phyloP scores from a whole-genome alignment of 306 rosid genomes.

The Heteromeles arbutifolia region DNA sequence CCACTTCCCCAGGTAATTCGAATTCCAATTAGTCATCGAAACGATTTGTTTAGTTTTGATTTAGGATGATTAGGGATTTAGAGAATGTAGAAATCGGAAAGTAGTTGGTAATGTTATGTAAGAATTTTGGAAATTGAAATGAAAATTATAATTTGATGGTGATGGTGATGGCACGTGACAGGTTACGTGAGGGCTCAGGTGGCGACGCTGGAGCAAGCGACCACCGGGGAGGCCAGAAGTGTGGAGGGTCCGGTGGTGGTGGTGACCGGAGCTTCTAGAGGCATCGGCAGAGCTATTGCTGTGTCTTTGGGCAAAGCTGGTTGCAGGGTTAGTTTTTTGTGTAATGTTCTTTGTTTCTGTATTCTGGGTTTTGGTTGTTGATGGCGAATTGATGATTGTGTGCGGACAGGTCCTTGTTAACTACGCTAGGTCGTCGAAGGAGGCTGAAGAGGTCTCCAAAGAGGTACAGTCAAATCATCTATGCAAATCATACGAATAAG shows the following conservation, averaged over 20 bases:
- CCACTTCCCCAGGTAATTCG: constrained; percentile 39
- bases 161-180: constrained; percentile 15
- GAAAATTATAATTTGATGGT: neutral
- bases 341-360: neutral
- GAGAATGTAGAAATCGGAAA: neutral
- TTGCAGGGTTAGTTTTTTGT: constrained; percentile 57
- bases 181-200: constrained; percentile 74
- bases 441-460: constrained; percentile 87
- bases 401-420: constrained; percentile 68
- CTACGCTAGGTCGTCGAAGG: constrained; percentile 90
- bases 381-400: neutral
- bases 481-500: neutral
- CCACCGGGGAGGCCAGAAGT: constrained; percentile 32
- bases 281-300: constrained; percentile 84
- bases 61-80: neutral
- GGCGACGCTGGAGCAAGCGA: constrained; percentile 58
- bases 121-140: neutral
- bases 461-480: constrained; percentile 42
- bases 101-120: neutral
- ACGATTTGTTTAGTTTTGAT: neutral
- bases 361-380: neutral
- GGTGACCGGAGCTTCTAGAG: constrained; percentile 95
- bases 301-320: constrained; percentile 81
- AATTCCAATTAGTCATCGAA: neutral
- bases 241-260: constrained; percentile 82